Evolutionary conservation across 345 rosid genomes (phyloP).

Genomic region (Microthlaspi erraticum): DNA sequence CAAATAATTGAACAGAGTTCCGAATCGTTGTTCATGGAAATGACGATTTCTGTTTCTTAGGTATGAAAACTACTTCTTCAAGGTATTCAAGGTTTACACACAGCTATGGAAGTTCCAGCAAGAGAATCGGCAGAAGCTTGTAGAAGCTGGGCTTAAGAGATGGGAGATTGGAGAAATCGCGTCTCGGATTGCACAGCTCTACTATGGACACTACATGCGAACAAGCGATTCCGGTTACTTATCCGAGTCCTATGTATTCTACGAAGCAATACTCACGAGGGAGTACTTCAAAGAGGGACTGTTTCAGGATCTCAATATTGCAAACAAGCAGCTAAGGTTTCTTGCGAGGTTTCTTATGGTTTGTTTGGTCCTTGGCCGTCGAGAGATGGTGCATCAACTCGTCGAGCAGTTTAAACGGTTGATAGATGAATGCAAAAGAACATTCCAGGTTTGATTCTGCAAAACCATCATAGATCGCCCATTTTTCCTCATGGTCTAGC

Average conservation of each 20-base stretch:
- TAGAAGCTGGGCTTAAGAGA: conserved; percentile 91
- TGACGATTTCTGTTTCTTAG: conserved; percentile 45
- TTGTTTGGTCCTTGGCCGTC: conserved; percentile 78
- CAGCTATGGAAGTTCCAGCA: conserved; percentile 97
- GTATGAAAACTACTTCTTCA: conserved; percentile 89
- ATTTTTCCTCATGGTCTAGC: not conserved
- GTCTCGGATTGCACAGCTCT: conserved; percentile 89
- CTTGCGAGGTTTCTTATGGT: conserved; percentile 93
- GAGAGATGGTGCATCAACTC: conserved; percentile 83
- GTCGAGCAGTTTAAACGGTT: conserved; percentile 77
- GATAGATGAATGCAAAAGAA: conserved; percentile 91
- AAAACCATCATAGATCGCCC: not conserved
- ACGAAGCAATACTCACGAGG: conserved; percentile 79
- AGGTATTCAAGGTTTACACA: conserved; percentile 97
- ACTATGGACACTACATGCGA: conserved; percentile 93
- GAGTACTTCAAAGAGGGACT: conserved; percentile 91
- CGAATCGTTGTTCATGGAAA: conserved; percentile 1
- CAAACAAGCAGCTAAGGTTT: conserved; percentile 90
- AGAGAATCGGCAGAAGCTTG: conserved; percentile 88
- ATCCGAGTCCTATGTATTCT: conserved; percentile 84
- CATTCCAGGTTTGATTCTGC: conserved; percentile 68
- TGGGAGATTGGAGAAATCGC: conserved; percentile 99
- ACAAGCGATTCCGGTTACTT: conserved; percentile 82
- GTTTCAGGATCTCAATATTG: conserved; percentile 78
- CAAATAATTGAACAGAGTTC: not conserved